These are phyloP conservation scores for Magnolia officinalis DNA, from an alignment of 164 flowering plant species.

Conservation along the genomic window DNA sequence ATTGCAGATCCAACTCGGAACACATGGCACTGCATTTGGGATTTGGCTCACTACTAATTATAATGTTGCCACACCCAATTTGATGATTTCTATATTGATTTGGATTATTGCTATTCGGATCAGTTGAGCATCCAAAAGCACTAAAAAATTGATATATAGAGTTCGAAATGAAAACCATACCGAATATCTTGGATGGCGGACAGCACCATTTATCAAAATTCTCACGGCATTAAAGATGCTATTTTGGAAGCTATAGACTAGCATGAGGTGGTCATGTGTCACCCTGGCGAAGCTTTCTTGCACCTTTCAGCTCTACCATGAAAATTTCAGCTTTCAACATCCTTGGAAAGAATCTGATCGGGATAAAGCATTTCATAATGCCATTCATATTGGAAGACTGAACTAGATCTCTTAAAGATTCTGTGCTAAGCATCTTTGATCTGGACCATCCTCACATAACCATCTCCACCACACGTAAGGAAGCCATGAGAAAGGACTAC, in stretches of 20 bases:
- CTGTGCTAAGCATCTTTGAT: constrained; percentile 26
- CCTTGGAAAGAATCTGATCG: background rate
- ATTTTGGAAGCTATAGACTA: background rate
- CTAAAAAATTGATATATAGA: background rate
- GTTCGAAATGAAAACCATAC: background rate
- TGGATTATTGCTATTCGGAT: background rate
- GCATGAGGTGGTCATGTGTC: background rate
- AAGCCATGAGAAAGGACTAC: constrained; percentile 72
- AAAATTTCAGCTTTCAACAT: background rate
- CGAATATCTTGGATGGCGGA: background rate
- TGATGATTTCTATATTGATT: background rate
- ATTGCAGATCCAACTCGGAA: background rate
- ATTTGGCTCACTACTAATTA: background rate
- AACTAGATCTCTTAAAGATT: background rate
- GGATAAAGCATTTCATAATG: background rate
- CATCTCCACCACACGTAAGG: constrained; percentile 95
- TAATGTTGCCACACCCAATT: background rate
- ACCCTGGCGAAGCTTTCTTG: background rate
- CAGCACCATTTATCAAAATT: background rate
- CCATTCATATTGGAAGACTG: background rate
- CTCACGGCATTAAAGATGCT: background rate
- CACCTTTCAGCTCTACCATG: background rate
- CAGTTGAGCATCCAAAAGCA: background rate
- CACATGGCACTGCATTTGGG: background rate
- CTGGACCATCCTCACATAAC: constrained; percentile 62